These are phyloP conservation scores for Puccinia horiana DNA, from an alignment of 1,284 basidiomycete genomes.

Conservation along the genomic window DNA sequence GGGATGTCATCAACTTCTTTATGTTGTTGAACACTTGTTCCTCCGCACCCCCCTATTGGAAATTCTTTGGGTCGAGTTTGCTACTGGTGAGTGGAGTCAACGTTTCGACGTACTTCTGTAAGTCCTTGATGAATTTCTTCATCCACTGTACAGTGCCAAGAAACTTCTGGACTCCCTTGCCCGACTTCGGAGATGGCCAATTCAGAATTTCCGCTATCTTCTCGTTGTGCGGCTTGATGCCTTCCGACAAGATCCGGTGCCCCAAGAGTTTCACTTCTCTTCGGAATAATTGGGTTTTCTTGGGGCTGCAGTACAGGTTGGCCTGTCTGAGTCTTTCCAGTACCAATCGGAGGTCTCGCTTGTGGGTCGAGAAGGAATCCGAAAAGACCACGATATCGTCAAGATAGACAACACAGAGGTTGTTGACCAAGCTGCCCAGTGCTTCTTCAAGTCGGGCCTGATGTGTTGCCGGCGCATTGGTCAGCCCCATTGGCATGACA, in stretches of 20 bases:
- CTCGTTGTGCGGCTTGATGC: neutral
- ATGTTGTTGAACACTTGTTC: slow-evolving; percentile 59
- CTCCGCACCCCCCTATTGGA: slow-evolving; percentile 7
- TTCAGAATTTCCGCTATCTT: neutral
- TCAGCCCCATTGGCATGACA: slow-evolving; percentile 61
- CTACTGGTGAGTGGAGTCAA: no score
- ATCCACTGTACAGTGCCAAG: no score
- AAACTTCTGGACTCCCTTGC: slow-evolving; percentile 33
- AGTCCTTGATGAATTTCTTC: no score
- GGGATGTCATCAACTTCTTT: slow-evolving; percentile 56
- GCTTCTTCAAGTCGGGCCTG: slow-evolving; percentile 48
- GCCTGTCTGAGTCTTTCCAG: neutral
- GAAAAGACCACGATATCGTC: slow-evolving; percentile 17
- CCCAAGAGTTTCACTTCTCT: neutral
- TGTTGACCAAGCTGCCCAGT: neutral
- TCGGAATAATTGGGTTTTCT: no score
- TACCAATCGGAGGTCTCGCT: neutral
- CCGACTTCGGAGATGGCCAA: slow-evolving; percentile 16
- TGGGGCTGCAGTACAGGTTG: slow-evolving; percentile 41
- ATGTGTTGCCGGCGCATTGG: slow-evolving; percentile 56
- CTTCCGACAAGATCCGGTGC: slow-evolving; percentile 13
- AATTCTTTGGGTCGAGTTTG: neutral
- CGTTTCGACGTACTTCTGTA: no score
- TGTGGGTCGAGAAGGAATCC: neutral
- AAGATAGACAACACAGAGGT: slow-evolving; percentile 2